Conservation (phyloP, 1,284 basidiomycete species). For the Xanthoconium separans region DNA sequence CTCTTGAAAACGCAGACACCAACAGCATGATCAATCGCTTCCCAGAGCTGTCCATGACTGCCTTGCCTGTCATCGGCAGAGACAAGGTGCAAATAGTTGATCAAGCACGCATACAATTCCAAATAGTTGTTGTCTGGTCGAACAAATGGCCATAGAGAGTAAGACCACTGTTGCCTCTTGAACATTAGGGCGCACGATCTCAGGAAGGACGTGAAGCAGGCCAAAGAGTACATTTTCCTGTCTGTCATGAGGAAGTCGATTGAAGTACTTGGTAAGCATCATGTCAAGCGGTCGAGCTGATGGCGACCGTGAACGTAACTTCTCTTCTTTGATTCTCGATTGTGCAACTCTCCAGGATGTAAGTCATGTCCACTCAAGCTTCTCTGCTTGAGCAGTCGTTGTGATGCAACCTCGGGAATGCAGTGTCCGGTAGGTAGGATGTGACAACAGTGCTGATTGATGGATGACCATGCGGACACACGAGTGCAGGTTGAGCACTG, state of each 20-base stretch:
- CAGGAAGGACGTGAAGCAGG: conserved; percentile 75
- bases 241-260: conserved; percentile 72
- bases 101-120: conserved; percentile 89
- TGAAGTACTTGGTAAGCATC: conserved; percentile 79
- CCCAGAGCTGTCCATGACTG: conserved; percentile 29
- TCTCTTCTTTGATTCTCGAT: conserved; percentile 86
- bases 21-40: conserved; percentile 25
- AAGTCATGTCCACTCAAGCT: conserved; percentile 70
- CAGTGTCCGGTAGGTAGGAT: conserved; percentile 61
- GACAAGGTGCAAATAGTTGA: conserved; percentile 85
- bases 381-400: conserved; percentile 59
- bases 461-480: no score
- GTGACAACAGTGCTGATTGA: conserved; percentile 61
- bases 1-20: conserved; percentile 40
- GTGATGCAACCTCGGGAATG: conserved; percentile 69
- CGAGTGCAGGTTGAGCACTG: no score
- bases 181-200: conserved; percentile 59
- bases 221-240: no score
- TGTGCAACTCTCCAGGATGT: conserved; percentile 79
- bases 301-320: conserved; percentile 68
- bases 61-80: conserved; percentile 28
- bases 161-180: conserved; percentile 76
- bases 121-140: conserved; percentile 76
- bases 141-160: conserved; percentile 79
- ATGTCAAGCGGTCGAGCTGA: conserved; percentile 77